Evolutionary conservation across 2,329 filamentous ascomycete species (phyloP).

Genomic region (Hymenoscyphus repandus): DNA sequence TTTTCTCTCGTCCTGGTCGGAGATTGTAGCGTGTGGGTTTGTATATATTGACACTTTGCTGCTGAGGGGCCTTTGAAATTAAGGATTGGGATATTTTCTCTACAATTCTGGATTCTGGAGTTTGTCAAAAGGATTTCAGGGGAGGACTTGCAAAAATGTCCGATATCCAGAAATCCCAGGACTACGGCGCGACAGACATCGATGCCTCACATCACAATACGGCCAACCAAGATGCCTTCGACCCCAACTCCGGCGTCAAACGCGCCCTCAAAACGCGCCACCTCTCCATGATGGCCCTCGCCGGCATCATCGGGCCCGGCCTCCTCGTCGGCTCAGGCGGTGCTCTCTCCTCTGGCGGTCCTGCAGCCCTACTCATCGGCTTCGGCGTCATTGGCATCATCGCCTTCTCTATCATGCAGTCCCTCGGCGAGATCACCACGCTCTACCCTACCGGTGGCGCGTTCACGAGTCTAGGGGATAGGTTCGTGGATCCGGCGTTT

Average conservation of each 20-base stretch:
- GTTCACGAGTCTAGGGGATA: slow-evolving; percentile 64
- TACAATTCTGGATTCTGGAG: too few relatives aligned
- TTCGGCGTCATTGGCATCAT: slow-evolving; percentile 69
- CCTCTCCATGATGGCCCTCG: slow-evolving; percentile 46
- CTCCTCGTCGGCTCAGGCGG: slow-evolving; percentile 67
- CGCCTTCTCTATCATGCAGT: slow-evolving; percentile 54
- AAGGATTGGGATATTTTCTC: too few relatives aligned
- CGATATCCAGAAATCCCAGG: neutral
- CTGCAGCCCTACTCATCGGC: slow-evolving; percentile 66
- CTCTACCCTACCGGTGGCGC: slow-evolving; percentile 66
- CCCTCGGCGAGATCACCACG: slow-evolving; percentile 68
- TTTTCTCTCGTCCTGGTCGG: too few relatives aligned
- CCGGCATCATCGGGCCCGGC: slow-evolving; percentile 60
- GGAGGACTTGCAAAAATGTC: neutral
- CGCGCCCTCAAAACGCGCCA: slow-evolving; percentile 65
- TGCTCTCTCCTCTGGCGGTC: slow-evolving; percentile 63
- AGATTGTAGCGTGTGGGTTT: too few relatives aligned
- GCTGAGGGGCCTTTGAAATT: too few relatives aligned
- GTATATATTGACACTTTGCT: too few relatives aligned
- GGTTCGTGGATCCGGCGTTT: slow-evolving; percentile 67
- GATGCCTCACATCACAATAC: neutral
- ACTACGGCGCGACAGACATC: neutral
- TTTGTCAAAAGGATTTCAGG: too few relatives aligned
- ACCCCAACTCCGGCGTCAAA: slow-evolving; percentile 61
- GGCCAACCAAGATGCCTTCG: slow-evolving; percentile 20